phyloP scores from a whole-genome alignment of 768 basidiomycete species.

The Tubosaeta sp. region DNA sequence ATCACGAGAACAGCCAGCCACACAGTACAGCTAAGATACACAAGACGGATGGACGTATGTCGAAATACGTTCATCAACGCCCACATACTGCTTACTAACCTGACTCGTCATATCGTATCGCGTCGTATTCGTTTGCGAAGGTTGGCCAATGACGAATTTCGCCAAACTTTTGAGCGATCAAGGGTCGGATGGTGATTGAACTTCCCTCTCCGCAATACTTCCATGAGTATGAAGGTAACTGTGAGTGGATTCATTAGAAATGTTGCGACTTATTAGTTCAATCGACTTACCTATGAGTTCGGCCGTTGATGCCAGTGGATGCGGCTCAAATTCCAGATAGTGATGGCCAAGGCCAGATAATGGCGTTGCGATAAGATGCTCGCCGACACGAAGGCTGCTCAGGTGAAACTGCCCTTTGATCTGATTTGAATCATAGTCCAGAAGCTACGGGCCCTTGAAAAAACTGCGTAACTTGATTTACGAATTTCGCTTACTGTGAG shows the following conservation, averaged over 20 bases:
- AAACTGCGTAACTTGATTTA: background rate
- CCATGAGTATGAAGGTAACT: slow-evolving; percentile 65
- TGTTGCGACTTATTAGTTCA: background rate
- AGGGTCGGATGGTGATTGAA: slow-evolving; percentile 49
- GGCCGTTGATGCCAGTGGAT: slow-evolving; percentile 44
- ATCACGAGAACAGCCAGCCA: background rate
- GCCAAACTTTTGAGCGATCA: slow-evolving; percentile 48
- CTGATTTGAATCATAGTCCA: slow-evolving; percentile 48
- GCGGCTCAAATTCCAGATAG: slow-evolving; percentile 53
- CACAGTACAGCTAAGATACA: slow-evolving; percentile 1
- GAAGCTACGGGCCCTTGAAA: slow-evolving; percentile 34
- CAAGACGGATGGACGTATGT: background rate
- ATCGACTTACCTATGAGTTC: slow-evolving; percentile 46
- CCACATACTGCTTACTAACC: background rate
- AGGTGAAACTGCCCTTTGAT: slow-evolving; percentile 50
- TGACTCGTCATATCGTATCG: slow-evolving; percentile 22
- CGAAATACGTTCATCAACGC: background rate
- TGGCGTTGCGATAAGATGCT: slow-evolving; percentile 45
- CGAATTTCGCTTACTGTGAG: slow-evolving; percentile 40
- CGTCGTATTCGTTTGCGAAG: slow-evolving; percentile 31
- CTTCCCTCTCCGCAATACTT: slow-evolving; percentile 56
- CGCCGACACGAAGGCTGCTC: slow-evolving; percentile 44
- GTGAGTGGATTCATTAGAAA: slow-evolving; percentile 10
- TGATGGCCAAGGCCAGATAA: slow-evolving; percentile 51
- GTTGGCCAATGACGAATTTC: slow-evolving; percentile 24